phyloP scores from a whole-genome alignment of 179 eudicot species.

The Spinacia oleracea region DNA sequence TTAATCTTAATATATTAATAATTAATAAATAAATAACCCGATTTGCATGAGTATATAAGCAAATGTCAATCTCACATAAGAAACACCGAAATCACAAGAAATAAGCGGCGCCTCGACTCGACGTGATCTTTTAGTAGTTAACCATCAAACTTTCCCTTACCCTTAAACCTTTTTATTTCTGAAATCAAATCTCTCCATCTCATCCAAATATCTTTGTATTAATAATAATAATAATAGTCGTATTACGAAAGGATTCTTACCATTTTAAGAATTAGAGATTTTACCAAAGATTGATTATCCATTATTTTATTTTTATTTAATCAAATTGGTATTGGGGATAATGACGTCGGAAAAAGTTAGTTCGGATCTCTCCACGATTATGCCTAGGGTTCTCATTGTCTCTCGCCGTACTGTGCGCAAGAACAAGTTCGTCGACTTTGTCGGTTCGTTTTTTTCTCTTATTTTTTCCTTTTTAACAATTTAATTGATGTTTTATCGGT shows the following conservation, averaged over 20 bases:
- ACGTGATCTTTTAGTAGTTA: slow-evolving; percentile 15
- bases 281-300: not conserved
- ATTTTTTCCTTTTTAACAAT: no score
- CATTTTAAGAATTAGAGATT: not conserved
- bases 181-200: not conserved
- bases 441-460: slow-evolving; percentile 26
- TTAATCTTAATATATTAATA: not conserved
- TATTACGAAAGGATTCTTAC: not conserved
- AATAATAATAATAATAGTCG: not conserved
- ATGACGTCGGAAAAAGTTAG: slow-evolving; percentile 17
- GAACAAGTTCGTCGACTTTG: slow-evolving; percentile 49
- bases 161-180: not conserved
- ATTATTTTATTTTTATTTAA: not conserved
- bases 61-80: not conserved
- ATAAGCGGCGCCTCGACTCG: slow-evolving; percentile 34
- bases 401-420: slow-evolving; percentile 45
- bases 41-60: not conserved
- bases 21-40: not conserved
- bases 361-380: slow-evolving; percentile 37
- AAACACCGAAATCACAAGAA: not conserved
- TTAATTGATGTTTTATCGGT: not conserved
- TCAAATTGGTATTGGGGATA: not conserved
- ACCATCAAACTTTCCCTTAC: not conserved
- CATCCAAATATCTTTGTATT: no score
- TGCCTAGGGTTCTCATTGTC: slow-evolving; percentile 48